Conservation (phyloP, 2,329 filamentous ascomycete species). For the Hirsutella thompsonii region DNA sequence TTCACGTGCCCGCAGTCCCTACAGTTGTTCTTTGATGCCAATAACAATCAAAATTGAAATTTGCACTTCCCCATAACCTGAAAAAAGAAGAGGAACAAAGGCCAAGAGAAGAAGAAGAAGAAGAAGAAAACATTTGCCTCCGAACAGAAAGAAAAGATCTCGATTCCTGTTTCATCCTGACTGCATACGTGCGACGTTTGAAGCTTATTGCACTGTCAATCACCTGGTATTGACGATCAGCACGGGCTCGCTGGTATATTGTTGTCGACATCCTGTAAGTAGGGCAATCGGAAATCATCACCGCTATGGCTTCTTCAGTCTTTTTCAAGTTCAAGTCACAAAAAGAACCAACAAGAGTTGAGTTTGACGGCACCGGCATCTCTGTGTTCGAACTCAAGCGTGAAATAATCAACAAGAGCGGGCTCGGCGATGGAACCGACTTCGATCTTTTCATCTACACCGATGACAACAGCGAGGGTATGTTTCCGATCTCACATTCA, state of each 20-base stretch:
- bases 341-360: slow-evolving; percentile 85
- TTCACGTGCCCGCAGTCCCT: slow-evolving; percentile 21
- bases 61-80: slow-evolving; percentile 23
- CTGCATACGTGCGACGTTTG: slow-evolving; percentile 1
- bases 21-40: slow-evolving; percentile 17
- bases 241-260: neutral
- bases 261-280: slow-evolving; percentile 10
- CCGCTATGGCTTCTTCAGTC: slow-evolving; percentile 82
- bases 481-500: slow-evolving; percentile 17
- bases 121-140: neutral
- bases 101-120: slow-evolving; percentile 10
- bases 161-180: neutral
- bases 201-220: neutral
- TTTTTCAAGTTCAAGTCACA: slow-evolving; percentile 99
- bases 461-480: slow-evolving; percentile 84
- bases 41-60: slow-evolving; percentile 43
- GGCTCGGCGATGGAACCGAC: slow-evolving; percentile 87
- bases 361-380: slow-evolving; percentile 94
- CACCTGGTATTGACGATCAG: neutral
- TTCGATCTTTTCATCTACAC: slow-evolving; percentile 93
- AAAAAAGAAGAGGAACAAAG: slow-evolving; percentile 18
- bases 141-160: slow-evolving; percentile 7
- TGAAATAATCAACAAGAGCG: slow-evolving; percentile 92
- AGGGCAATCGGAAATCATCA: slow-evolving; percentile 12
- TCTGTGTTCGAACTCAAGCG: slow-evolving; percentile 98